These are phyloP conservation scores for Trichoderma reesei DNA, from an alignment of 495 filamentous ascomycete genomes.

Conservation along the genomic window DNA sequence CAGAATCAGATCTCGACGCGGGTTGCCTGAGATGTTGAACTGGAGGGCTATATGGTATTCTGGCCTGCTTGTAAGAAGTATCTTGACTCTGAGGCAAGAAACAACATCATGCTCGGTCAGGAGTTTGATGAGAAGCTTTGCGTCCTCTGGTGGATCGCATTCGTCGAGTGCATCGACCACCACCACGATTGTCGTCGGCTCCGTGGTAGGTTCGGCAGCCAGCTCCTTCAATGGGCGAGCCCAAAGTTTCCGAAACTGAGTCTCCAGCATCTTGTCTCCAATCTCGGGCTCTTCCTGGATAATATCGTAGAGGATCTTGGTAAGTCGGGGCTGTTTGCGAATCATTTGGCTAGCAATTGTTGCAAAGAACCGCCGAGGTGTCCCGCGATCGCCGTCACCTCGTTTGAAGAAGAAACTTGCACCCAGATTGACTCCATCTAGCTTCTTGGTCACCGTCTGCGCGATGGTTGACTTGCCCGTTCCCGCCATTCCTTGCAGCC, in stretches of 20 bases:
- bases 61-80: conserved; percentile 33
- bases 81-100: not conserved
- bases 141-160: conserved; percentile 33
- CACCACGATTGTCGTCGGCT: conserved; percentile 20
- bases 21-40: conserved; percentile 18
- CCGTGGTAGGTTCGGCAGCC: conserved; percentile 1
- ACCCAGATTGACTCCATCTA: conserved; percentile 15
- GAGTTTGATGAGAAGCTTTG: conserved; percentile 28
- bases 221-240: conserved; percentile 20
- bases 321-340: conserved; percentile 19
- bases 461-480: conserved; percentile 39
- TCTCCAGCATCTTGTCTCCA: conserved; percentile 24
- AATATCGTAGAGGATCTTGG: conserved; percentile 22
- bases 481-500: conserved; percentile 36
- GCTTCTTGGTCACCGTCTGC: conserved; percentile 26
- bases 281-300: conserved; percentile 29
- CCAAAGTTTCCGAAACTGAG: conserved; percentile 43
- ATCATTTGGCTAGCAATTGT: conserved; percentile 36
- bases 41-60: conserved; percentile 32
- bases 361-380: conserved; percentile 32
- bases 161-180: conserved; percentile 49
- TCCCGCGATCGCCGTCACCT: conserved; percentile 33
- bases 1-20: conserved; percentile 22
- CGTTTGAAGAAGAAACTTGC: conserved; percentile 46
- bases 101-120: conserved; percentile 17